A percentile compares a stretch with the other conserved stretches of the same genome.
phyloP scores from a whole-genome alignment of 1,284 basidiomycete species.

The Erythrobasidium hasegawianum region DNA sequence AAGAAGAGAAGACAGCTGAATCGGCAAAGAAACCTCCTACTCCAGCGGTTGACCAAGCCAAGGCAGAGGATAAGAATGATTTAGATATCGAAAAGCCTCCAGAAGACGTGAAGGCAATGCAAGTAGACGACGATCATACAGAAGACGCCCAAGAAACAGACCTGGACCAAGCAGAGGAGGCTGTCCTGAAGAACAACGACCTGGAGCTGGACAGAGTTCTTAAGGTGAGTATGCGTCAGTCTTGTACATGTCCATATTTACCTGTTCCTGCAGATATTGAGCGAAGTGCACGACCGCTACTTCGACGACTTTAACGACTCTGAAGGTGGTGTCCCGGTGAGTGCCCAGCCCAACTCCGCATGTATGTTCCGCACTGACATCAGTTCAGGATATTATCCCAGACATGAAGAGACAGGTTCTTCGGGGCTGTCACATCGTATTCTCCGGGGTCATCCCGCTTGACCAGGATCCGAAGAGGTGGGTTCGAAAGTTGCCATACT shows the following conservation, averaged over 20 bases:
- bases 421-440: conserved; percentile 72
- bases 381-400: conserved; percentile 63
- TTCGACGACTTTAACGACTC: conserved; percentile 52
- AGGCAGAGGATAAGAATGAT: not conserved
- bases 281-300: conserved; percentile 70
- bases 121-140: conserved; percentile 31
- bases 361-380: not conserved
- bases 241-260: conserved; percentile 21
- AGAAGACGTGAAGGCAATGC: not conserved
- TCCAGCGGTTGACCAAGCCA: not conserved
- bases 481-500: conserved; percentile 36
- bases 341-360: not conserved
- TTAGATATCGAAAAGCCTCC: not conserved
- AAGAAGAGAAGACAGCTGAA: not conserved
- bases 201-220: conserved; percentile 73
- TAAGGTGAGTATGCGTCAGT: conserved; percentile 55
- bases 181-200: conserved; percentile 82
- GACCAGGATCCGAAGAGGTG: conserved; percentile 66
- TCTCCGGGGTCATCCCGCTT: conserved; percentile 89
- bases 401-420: conserved; percentile 71
- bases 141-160: conserved; percentile 28
- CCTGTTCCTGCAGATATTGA: conserved; percentile 60
- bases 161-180: conserved; percentile 54
- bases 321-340: conserved; percentile 16
- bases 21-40: not conserved